Base-by-base conservation (phyloP, 2,329 filamentous ascomycete species). In the Chaetothyriales sp. region DNA sequence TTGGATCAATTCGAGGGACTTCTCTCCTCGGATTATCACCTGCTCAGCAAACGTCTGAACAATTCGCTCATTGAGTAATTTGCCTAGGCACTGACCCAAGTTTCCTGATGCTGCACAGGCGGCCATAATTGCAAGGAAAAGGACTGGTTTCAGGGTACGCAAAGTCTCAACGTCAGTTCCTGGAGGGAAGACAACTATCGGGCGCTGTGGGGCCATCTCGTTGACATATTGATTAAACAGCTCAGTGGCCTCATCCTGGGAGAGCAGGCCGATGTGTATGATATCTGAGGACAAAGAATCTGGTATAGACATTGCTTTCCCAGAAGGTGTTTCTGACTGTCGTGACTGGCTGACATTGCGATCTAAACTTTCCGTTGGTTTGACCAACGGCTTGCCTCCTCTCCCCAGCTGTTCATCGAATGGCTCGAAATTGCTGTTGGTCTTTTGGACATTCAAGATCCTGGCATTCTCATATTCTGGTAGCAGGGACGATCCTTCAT, bases 1-100 rank as follows among this genome's bases (percentile, higher is more conserved):
- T 66, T 94, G 87, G 9, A 93, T 78, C 5, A 93, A 71, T 64
- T 93, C 87, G 9, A 94, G 67, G 36, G 77, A 85, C 70, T 92
- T 93, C 58, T 86, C 80, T 15, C 84, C 86, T 4, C 77, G 76
- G 26, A 88, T 70, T 58, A 90, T 75, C 42, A 89, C 75, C 57
- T 79, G 79, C 43, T 90, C 81, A 2, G 84, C 84, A 50, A 90
- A 77, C 12, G 79, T 70, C 55, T 80, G 78, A 70, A 86, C 82
- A 49, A 86, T 67, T 59, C 90, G 80, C 53, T 76, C 76, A 5
- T 80, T 75, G 9, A 93, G 68, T 20, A 71, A 67, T 7, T 75
- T 71, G 61, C 87, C 83, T 2, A 71, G 61, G 1, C 75, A 68
- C 15, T 72, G 69, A 9, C 70, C 65, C 5, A 77, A 68, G 2